phyloP scores from a whole-genome alignment of 352 stramenopile genomes.

The Pythium folliculosum region DNA sequence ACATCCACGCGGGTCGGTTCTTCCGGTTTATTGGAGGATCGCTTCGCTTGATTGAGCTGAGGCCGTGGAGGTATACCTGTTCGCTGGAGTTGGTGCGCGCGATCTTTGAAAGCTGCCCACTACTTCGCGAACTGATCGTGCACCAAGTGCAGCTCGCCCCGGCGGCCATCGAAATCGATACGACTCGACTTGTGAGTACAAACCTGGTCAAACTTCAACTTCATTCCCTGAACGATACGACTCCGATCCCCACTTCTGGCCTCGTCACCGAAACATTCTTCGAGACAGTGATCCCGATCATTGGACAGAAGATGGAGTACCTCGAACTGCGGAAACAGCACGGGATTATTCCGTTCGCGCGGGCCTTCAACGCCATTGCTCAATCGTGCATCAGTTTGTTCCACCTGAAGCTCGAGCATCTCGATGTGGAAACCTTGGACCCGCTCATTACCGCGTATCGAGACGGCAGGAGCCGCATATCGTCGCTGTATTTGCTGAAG shows the following conservation, averaged over 20 bases:
- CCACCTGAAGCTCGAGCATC: conserved; percentile 11
- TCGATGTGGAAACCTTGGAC: conserved; percentile 12
- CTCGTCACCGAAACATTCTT: conserved; percentile 10
- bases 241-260: not conserved
- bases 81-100: not conserved
- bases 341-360: conserved; percentile 3
- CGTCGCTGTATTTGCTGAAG: conserved; percentile 21
- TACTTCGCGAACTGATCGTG: not conserved
- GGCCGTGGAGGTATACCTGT: not conserved
- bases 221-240: not conserved
- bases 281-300: conserved; percentile 5
- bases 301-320: conserved; percentile 17
- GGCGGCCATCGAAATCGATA: not conserved
- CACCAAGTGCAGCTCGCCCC: conserved; percentile 5
- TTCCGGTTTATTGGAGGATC: conserved; percentile 2
- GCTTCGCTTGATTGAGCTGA: not conserved
- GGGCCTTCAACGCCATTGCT: not conserved
- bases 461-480: conserved; percentile 8
- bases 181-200: not conserved
- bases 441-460: conserved; percentile 11
- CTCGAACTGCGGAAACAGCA: not conserved
- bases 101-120: conserved; percentile 4
- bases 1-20: not conserved
- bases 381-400: not conserved
- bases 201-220: conserved; percentile 15